These are phyloP conservation scores for Colletotrichum paranaense DNA, from an alignment of 2,329 filamentous ascomycete genomes.

Conservation along the genomic window DNA sequence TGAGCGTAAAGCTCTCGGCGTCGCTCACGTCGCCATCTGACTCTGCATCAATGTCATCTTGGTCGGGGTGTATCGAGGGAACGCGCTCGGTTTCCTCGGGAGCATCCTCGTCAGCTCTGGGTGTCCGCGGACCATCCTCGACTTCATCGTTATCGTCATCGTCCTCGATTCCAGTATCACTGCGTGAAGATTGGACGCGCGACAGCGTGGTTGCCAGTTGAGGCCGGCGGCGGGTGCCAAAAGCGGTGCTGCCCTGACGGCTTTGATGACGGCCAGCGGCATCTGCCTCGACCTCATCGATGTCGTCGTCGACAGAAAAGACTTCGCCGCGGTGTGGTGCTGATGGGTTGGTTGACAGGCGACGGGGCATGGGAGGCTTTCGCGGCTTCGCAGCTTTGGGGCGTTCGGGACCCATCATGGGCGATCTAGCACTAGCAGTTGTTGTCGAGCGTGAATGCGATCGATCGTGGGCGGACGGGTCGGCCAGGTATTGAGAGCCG, in stretches of 20 bases:
- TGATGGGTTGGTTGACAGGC: conserved; percentile 77
- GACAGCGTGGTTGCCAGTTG: conserved; percentile 49
- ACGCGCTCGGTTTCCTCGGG: conserved; percentile 43
- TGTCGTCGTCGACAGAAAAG: conserved; percentile 92
- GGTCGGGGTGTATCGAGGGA: conserved; percentile 49
- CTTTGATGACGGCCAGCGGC: conserved; percentile 56
- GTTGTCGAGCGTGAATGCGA: conserved; percentile 47
- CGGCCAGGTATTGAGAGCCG: conserved; percentile 44
- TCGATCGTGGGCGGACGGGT: conserved; percentile 52
- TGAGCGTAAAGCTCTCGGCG: conserved; percentile 96
- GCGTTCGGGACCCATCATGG: conserved; percentile 59
- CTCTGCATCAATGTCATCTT: conserved; percentile 61
- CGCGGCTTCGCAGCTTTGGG: conserved; percentile 65
- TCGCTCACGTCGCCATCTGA: conserved; percentile 84
- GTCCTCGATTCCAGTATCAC: conserved; percentile 40
- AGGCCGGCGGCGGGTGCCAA: conserved; percentile 47
- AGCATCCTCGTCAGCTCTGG: conserved; percentile 17
- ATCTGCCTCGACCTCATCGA: conserved; percentile 82
- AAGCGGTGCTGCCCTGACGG: conserved; percentile 39
- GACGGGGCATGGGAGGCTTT: conserved; percentile 79
- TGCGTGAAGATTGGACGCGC: conserved; percentile 54
- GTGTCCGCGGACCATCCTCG: conserved; percentile 32
- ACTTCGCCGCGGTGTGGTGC: conserved; percentile 84
- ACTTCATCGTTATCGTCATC: conserved; percentile 39
- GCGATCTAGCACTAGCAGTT: conserved; percentile 57